Conservation (phyloP, 2,329 filamentous ascomycete genomes). For the Alternaria panax region DNA sequence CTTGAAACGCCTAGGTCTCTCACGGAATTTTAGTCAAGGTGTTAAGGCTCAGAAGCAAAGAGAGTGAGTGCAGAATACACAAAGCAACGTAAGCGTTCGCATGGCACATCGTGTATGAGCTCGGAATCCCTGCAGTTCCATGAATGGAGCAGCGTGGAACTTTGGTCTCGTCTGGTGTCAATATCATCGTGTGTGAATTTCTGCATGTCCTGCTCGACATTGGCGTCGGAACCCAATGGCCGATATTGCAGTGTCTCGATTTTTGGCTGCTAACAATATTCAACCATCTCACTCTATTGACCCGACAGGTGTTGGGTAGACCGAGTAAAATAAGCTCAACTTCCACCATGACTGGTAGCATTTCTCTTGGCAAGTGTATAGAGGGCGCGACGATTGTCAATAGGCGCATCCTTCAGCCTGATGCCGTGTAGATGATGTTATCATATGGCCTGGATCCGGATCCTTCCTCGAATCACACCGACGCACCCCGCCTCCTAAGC, state of each 20-base stretch:
- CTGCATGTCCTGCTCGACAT: background rate
- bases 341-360: conserved; percentile 1
- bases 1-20: background rate
- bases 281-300: background rate
- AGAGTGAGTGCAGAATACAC: background rate
- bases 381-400: background rate
- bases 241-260: background rate
- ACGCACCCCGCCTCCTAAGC: background rate
- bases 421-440: background rate
- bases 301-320: background rate
- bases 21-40: background rate
- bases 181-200: conserved; percentile 2
- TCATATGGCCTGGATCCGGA: background rate
- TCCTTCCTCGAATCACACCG: background rate
- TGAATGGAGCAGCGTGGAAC: background rate
- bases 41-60: background rate
- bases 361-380: conserved; percentile 15
- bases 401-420: conserved; percentile 9
- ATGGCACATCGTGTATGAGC: conserved; percentile 5
- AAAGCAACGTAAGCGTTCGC: background rate
- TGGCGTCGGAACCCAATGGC: background rate
- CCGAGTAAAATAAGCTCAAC: background rate
- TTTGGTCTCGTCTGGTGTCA: conserved; percentile 6
- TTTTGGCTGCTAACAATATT: background rate
- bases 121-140: conserved; percentile 3